These are phyloP conservation scores for Sclerotinia nivalis DNA, from an alignment of 2,329 filamentous ascomycete species.

Conservation along the genomic window DNA sequence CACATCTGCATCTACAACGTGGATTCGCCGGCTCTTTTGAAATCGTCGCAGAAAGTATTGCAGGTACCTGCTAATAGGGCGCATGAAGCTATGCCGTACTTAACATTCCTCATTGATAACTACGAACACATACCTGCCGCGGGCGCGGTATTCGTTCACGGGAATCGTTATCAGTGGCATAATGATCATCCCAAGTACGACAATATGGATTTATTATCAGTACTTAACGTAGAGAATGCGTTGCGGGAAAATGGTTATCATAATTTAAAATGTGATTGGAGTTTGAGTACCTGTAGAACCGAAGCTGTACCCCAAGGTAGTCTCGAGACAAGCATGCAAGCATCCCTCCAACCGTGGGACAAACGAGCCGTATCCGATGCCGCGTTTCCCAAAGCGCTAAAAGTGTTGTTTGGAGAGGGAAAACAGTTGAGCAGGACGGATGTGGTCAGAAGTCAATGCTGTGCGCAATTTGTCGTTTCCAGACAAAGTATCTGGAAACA, in stretches of 20 bases:
- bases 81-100: conserved; percentile 50
- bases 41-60: conserved; percentile 37
- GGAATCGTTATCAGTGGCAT: conserved; percentile 48
- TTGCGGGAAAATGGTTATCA: conserved; percentile 47
- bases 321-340: conserved; percentile 45
- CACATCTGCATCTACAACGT: conserved; percentile 50
- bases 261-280: conserved; percentile 54
- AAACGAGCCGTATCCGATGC: conserved; percentile 45
- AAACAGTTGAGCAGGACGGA: conserved; percentile 46
- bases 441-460: conserved; percentile 52
- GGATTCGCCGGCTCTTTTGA: conserved; percentile 40
- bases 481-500: conserved; percentile 51
- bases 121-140: conserved; percentile 44
- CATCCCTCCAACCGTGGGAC: conserved; percentile 47
- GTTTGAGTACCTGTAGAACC: conserved; percentile 44
- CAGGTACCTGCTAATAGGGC: conserved; percentile 50
- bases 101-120: conserved; percentile 51
- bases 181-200: conserved; percentile 49
- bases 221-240: conserved; percentile 45
- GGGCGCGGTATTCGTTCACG: conserved; percentile 48
- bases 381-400: conserved; percentile 43
- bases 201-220: conserved; percentile 45
- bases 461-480: conserved; percentile 57
- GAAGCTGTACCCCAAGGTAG: conserved; percentile 45
- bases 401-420: conserved; percentile 43